Base-by-base conservation (phyloP, 257 asterid genomes). In the Salvia miltiorrhiza region DNA sequence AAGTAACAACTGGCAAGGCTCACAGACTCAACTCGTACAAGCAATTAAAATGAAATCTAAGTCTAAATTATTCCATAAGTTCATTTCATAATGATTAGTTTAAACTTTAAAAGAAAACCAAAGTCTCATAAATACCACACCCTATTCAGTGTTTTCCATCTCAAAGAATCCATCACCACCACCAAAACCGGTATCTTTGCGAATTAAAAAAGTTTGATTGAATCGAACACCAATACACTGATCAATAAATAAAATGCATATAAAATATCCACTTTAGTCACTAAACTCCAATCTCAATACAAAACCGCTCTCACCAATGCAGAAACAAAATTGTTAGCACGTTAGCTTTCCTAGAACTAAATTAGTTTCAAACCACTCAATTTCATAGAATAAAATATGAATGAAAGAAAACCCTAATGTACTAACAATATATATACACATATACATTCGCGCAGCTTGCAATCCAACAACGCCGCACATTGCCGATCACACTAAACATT, bases 401-500 rank as follows among this genome's bases (percentile, higher is more conserved):
- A 28, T 17, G 23, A 60, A 13, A 30, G 32, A 37, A 65, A 66
- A 53, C 59, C 54, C 30, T 61, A 72, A 50, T 37, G 41, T 53
- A 26, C 19, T 8, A n/a, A 47, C 26, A 47, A 20, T 10, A 21
- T 4, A 21, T 9, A 4, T 6, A 4, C 8, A 9, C 6, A 21
- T 1, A 21, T 3, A 56, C 7, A 32, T 24, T n/a, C 13, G 12
- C 58, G 61, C 49, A 24, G 63, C 26, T 45, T 9, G 32, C 11
- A 33, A 11, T 21, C 70, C 45, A 33, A 30, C 37, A 63, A 74
- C 67, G 63, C 54, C 26, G 20, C 70, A 50, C n/a, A 69, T 45
- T 4, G 73, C 60, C 14, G 76, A 60, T 73, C 60, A 56, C 56
- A 66, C 35, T 24, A 7, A 41, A 66, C 48, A 65, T 16, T 7